Percentiles rank a stretch among this genome's conserved stretches.
Conservation (phyloP, 306 rosid species). For the Dalbergia oliveri region DNA sequence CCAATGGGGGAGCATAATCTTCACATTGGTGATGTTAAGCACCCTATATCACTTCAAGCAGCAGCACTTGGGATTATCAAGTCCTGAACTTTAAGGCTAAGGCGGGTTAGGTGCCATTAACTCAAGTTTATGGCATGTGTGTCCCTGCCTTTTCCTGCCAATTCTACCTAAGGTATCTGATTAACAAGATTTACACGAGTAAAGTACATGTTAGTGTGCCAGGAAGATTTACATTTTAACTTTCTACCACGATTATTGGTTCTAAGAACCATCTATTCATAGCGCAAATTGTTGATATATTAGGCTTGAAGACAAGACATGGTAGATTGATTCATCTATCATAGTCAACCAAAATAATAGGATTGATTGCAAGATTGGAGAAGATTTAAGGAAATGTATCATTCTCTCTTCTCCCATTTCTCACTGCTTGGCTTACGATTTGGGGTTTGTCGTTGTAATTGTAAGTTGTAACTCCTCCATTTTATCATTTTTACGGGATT, state of each 20-base stretch:
- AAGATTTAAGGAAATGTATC: slow-evolving; percentile 30
- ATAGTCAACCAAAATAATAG: neutral
- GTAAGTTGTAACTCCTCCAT: slow-evolving; percentile 15
- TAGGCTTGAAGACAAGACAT: slow-evolving; percentile 34
- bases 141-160: neutral
- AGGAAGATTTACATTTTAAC: neutral
- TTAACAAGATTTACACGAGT: neutral
- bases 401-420: slow-evolving; percentile 15
- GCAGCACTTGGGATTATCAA: slow-evolving; percentile 64
- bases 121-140: neutral
- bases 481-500: slow-evolving; percentile 3
- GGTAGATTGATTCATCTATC: slow-evolving; percentile 41
- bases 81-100: slow-evolving; percentile 46
- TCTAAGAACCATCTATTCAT: slow-evolving; percentile 21
- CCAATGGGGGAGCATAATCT: slow-evolving; percentile 74
- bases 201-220: neutral
- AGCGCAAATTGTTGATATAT: slow-evolving; percentile 41
- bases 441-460: neutral
- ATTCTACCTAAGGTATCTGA: neutral
- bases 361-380: slow-evolving; percentile 33
- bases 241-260: neutral
- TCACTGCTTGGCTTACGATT: neutral
- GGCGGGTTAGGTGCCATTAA: slow-evolving; percentile 6
- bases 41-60: slow-evolving; percentile 71
- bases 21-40: slow-evolving; percentile 68